A percentile compares a stretch with the other conserved stretches of the same genome.
Conservation (phyloP, 208 protist genomes). For the Trypanosoma cruzi region DNA sequence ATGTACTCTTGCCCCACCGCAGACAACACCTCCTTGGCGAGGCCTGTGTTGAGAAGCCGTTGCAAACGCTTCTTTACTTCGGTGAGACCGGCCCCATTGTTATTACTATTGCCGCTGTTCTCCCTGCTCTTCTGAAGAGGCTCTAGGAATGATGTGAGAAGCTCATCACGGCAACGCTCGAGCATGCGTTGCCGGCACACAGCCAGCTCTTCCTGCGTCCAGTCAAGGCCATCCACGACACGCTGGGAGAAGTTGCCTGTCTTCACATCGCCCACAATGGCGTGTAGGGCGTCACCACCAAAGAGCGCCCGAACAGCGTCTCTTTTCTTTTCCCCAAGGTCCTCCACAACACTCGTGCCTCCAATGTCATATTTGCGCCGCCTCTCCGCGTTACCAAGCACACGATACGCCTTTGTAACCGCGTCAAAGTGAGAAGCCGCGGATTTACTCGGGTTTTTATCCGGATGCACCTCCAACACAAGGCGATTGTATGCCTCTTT, state of each 20-base stretch:
- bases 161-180: conserved; percentile 65
- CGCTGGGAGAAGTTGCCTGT: conserved; percentile 77
- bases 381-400: conserved; percentile 96
- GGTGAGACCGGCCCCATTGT: conserved; percentile 16
- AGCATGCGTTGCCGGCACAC: conserved; percentile 62
- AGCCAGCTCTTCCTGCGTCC: conserved; percentile 73
- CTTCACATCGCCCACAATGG: conserved; percentile 66
- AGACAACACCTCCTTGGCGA: conserved; percentile 79
- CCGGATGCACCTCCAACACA: conserved; percentile 89
- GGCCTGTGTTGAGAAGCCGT: conserved; percentile 55
- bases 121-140: conserved; percentile 2
- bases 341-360: conserved; percentile 95
- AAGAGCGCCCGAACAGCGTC: conserved; percentile 76
- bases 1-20: conserved; percentile 71
- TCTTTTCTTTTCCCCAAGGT: conserved; percentile 74
- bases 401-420: conserved; percentile 97
- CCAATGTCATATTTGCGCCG: conserved; percentile 97
- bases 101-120: not conserved
- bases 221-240: conserved; percentile 81
- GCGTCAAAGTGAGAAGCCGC: conserved; percentile 88
- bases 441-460: conserved; percentile 79
- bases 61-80: conserved; percentile 41
- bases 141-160: conserved; percentile 57
- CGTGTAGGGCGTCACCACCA: conserved; percentile 65
- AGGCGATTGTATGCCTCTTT: conserved; percentile 89